Base-by-base conservation (phyloP, 768 basidiomycete genomes). In the Lentinula sp. region DNA sequence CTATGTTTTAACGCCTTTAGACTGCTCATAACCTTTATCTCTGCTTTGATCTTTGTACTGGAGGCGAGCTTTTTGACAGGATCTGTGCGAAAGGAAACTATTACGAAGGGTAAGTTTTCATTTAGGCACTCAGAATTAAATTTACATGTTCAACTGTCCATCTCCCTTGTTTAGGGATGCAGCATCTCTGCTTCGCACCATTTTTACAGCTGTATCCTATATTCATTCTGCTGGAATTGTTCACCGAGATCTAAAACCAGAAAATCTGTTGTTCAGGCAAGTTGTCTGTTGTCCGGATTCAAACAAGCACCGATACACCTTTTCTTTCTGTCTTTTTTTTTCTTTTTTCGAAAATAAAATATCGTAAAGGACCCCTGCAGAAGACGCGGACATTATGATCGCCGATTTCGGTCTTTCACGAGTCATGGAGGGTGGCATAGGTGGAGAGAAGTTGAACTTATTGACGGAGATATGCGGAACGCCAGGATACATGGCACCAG, bases 1-100 rank as follows among this genome's bases (percentile, higher is more conserved):
- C 28, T 28, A 28, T 28, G 28, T 34, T 39, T 10, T 0, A 51
- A 5, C n/a, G 32, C 13, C 52, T n/a, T 32, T 52, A 93, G 89
- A 97, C 95, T 32, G 76, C 92, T 8, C 91, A 95, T 74, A 97
- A 96, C 68, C 82, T 97, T 51, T 94, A 98, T 74, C 88, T 98
- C 60, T 88, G 88, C 66, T 97, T 97, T 74, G 96, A 98, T 74
- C 85, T 98, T 8, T 98, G 96, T 78, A 95, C 92, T 2, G 95
- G 95, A 56, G 95, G 96, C 48, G 96, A 99, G 74, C 85, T 99
- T n/a, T 98, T 99, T 68, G 96, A 99, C 73, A 84, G 96, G 54
- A 98, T 99, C 78, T 98, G 96, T 69, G 93, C 94, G 34, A 93
- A 95, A 73, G 95, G 94, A 56, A 93, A 93, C 71, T 98, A 97